These are phyloP conservation scores for Tubosaeta sp. DNA, from an alignment of 768 basidiomycete species.

Conservation along the genomic window DNA sequence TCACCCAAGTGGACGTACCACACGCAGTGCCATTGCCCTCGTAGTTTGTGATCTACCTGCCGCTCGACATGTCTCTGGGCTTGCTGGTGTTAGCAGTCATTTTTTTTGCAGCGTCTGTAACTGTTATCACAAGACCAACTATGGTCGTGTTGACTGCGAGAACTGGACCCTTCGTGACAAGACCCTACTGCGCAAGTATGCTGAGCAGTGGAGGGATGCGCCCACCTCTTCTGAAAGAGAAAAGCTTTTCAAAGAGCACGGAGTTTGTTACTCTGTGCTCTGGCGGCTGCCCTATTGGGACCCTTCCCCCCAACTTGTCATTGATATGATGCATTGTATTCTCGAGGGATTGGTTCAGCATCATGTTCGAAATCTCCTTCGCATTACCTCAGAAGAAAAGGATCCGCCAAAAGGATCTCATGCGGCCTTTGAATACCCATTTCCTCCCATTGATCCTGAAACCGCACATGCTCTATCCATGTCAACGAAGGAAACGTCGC, in stretches of 20 bases:
- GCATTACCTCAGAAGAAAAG: no score
- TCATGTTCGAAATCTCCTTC: neutral
- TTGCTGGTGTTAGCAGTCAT: conserved; percentile 16
- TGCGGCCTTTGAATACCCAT: neutral
- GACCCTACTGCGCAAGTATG: neutral
- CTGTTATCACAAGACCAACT: conserved; percentile 15
- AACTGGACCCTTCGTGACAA: neutral
- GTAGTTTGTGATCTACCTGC: conserved; percentile 37
- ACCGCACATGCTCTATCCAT: neutral
- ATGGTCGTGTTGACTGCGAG: conserved; percentile 3
- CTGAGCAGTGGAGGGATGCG: conserved; percentile 15
- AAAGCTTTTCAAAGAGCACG: neutral
- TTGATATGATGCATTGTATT: neutral
- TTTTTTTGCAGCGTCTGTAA: conserved; percentile 31
- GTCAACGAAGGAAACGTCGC: neutral
- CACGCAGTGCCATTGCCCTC: conserved; percentile 25
- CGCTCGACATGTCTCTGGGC: conserved; percentile 21
- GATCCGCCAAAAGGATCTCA: no score
- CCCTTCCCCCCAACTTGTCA: neutral
- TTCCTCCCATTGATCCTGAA: neutral
- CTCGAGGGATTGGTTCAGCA: neutral
- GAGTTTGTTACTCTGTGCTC: neutral
- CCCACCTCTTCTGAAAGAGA: neutral
- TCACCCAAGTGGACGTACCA: conserved; percentile 14
- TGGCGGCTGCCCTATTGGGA: neutral